Evolutionary conservation across 306 rosid species (phyloP), one percentile per base, ranked within the genome.

Genomic region (Oxytropis ochrocephala): DNA sequence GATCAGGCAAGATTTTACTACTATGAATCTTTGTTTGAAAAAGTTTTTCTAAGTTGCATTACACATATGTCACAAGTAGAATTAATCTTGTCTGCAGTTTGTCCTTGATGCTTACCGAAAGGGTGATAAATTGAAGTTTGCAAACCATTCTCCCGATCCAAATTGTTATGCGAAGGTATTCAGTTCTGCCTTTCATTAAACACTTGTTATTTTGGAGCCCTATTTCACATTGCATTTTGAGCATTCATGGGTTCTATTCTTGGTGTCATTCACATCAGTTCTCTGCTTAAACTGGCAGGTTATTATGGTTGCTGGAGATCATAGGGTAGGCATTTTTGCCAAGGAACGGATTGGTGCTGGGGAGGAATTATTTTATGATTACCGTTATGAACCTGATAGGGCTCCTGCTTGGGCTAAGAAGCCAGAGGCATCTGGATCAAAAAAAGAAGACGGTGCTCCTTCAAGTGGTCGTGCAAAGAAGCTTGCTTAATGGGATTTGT

Each of bases 331-430:
- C 32, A 94, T 94, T 74, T 94, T 94, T 81, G 98, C 98, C 72
- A 94, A 94, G 84, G 98, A 94, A 76, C 78, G 97, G 76, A 94
- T 94, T 68, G 55, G 84, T 61, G 89, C 97, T 0, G 98, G 98
- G 14, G 98, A 94, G 79, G 98, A 94, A 76, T 95, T 94, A n/a
- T 94, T 94, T 78, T 94, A 94, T 62, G 98, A 94, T 75, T 94
- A 90, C 73, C 96, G 98, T 53, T 94, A 94, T 41, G 99, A 94
- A 67, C 95, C 99, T 0, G 99, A 94, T 67, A 86, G 96, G 71
- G 99, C 99, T 70, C 99, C 99, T 11, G 98, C 92, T 12, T 94
- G 99, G 99, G 99, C 99, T 17, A 80, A 92, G 69, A 89, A 89
- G 84, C 97, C 93, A 0, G 99, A 91, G 83, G 87, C 92, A 51